Percentiles rank a stretch among this genome's conserved stretches.
These are phyloP conservation scores for Tylopilus sp. DNA, from an alignment of 768 basidiomycete genomes.

Conservation along the genomic window DNA sequence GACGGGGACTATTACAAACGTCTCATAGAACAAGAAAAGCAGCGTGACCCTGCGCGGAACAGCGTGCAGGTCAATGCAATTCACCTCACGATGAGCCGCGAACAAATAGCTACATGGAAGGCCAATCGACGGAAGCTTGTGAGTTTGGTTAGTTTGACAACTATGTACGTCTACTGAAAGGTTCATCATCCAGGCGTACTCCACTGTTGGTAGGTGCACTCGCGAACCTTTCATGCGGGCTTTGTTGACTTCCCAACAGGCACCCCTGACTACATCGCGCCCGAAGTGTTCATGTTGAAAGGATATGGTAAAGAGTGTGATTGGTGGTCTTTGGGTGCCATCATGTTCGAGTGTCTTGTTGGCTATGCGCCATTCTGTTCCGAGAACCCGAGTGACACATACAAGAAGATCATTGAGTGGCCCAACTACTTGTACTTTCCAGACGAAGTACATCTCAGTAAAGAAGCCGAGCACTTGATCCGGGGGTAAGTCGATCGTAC, in stretches of 20 bases:
- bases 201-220: constrained; percentile 59
- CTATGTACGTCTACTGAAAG: constrained; percentile 1
- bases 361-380: constrained; percentile 98
- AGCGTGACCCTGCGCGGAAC: constrained; percentile 71
- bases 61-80: constrained; percentile 98
- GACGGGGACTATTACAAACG: constrained; percentile 94
- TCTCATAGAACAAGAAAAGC: constrained; percentile 74
- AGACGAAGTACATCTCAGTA: constrained; percentile 90
- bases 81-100: constrained; percentile 94
- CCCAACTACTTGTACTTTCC: constrained; percentile 87
- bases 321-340: constrained; percentile 99
- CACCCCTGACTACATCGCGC: constrained; percentile 71
- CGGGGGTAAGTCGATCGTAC: constrained; percentile 51
- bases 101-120: constrained; percentile 98
- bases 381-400: constrained; percentile 95
- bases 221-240: not conserved
- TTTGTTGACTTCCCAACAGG: constrained; percentile 18
- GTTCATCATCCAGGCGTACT: constrained; percentile 70
- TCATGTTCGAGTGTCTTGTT: constrained; percentile 98
- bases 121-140: constrained; percentile 95
- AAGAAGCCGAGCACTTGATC: constrained; percentile 89
- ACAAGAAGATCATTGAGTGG: constrained; percentile 99
- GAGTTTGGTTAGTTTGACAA: constrained; percentile 17
- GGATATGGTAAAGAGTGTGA: constrained; percentile 99
- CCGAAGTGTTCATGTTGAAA: constrained; percentile 95